Evolutionary conservation across 2,329 filamentous ascomycete species (phyloP).

Genomic region (Sporothrix brasiliensis): DNA sequence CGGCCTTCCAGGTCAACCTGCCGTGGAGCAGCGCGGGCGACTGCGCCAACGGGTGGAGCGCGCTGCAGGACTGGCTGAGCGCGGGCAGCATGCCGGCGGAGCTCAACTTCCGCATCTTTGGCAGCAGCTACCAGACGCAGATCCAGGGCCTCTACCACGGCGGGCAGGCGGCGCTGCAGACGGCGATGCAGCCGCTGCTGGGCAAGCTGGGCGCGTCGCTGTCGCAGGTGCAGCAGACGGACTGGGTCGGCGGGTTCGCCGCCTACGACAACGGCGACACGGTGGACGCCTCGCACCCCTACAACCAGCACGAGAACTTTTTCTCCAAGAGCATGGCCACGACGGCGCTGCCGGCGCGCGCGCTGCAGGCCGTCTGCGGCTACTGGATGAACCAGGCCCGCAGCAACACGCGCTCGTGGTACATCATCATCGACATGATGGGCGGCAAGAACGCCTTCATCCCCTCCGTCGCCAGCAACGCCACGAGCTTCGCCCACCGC

Average conservation of each 20-base stretch:
- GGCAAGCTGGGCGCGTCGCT: constrained; percentile 37
- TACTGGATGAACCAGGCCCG: constrained; percentile 39
- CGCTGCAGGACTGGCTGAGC: constrained; percentile 39
- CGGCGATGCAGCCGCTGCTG: constrained; percentile 38
- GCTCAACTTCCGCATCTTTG: constrained; percentile 42
- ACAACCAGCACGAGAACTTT: constrained; percentile 41
- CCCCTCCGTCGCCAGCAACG: constrained; percentile 37
- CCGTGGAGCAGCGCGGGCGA: constrained; percentile 37
- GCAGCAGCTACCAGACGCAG: constrained; percentile 36
- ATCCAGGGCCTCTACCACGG: constrained; percentile 42
- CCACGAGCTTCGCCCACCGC: constrained; percentile 47
- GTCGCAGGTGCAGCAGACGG: constrained; percentile 36
- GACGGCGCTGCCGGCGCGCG: constrained; percentile 37
- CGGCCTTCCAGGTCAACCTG: constrained; percentile 39
- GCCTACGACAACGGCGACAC: constrained; percentile 42
- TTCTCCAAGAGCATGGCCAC: constrained; percentile 42
- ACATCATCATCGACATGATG: constrained; percentile 44
- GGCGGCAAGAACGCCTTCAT: constrained; percentile 47
- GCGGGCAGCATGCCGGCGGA: constrained; percentile 38
- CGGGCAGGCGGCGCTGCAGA: constrained; percentile 30
- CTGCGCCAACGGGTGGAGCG: constrained; percentile 38
- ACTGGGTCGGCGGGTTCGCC: constrained; percentile 41
- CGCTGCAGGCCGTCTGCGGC: constrained; percentile 38
- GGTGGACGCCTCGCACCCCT: constrained; percentile 39
- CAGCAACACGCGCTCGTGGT: constrained; percentile 41